Evolutionary conservation across 2,329 filamentous ascomycete genomes (phyloP), one percentile per base, ranked within the genome.

Genomic region (Aspergillus costaricaensis): DNA sequence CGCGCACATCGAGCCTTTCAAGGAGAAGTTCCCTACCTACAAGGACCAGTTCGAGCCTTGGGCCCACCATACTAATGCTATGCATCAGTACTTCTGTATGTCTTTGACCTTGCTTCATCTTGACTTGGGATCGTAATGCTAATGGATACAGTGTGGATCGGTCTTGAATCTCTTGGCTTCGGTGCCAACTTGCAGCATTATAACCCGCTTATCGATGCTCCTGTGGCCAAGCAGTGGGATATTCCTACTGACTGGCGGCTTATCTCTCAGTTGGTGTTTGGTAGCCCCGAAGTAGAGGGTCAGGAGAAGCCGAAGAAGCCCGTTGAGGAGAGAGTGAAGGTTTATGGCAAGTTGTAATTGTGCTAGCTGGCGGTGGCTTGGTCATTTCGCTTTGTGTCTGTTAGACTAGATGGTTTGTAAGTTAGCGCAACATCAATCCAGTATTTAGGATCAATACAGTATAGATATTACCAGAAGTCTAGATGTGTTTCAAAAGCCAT

Each of bases 151-250:
- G 77, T 92, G 67, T 96, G 92, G 92, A 88, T 88, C 17, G 90
- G 88, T 4, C 86, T 96, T 59, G 90, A 93, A 80, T 83, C 88
- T 62, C 91, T 95, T 75, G 92, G 92, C 30, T 85, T 96, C 59
- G 92, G 92, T 66, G 90, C 89, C 74, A 96, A 93, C 83, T 84
- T 96, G 56, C 92, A 96, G 83, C 92, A 96, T 82, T 96, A 96
- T 83, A 95, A 92, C 85, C 92, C 92, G 19, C 78, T 96, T 60
- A 86, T 96, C 68, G 90, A 96, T 79, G 82, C 83, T 66, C 86
- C 88, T 80, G 89, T 92, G 56, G 79, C 83, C 48, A 81, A 81
- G 63, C 80, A 86, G 68, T 96, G 91, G 90, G 83, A 83, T 59
- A 69, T 96, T 32, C 89, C 91, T 47, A 71, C 79, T 17, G 83